Evolutionary conservation across 1,284 basidiomycete species (phyloP), one percentile per base, ranked within the genome.

Genomic region (Bjerkandera adusta): DNA sequence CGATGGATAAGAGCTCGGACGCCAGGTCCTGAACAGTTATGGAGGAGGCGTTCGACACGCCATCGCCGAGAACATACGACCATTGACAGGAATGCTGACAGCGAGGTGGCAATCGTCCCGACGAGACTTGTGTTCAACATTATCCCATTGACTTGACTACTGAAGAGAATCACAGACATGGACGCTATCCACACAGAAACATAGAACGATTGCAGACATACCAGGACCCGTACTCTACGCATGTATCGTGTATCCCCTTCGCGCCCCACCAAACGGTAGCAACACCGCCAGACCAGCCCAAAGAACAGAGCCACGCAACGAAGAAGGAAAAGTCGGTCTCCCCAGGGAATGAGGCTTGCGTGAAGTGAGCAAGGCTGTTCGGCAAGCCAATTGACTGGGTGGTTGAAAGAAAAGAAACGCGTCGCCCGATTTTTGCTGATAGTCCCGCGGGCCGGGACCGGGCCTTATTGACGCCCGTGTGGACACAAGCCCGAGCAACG

Each of bases 281-380:
- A 16, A 39, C 24, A 25, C 12, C 12, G 25, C 11, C 13, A 20
- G 37, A 22, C 24, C 12, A 39, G 11, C 4, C 25, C 15, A 8
- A 22, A 16, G 34, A 35, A 16, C 34, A 35, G 11, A 16, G 37
- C n/a, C n/a, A n/a, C n/a, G n/a, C n/a, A n/a, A n/a, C n/a, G n/a
- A n/a, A n/a, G n/a, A n/a, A 27, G n/a, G 26, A 40, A 21, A 27
- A 27, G 38, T 40, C 38, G 2, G 13, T 40, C 38, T 40, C 30
- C 38, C 38, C 38, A 40, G 38, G 38, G 38, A 40, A 40, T 40
- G 38, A 40, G 38, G 38, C 26, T 40, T 7, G 38, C 26, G 30
- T 27, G 38, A 40, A 40, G 38, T 26, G 38, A 15, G 16, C 3
- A 8, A 40, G 13, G 12, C n/a, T 5, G 8, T 26, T 40, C 38